Base-by-base conservation (phyloP, 805 yeast genomes). In the Barnettozyma botsteinii region DNA sequence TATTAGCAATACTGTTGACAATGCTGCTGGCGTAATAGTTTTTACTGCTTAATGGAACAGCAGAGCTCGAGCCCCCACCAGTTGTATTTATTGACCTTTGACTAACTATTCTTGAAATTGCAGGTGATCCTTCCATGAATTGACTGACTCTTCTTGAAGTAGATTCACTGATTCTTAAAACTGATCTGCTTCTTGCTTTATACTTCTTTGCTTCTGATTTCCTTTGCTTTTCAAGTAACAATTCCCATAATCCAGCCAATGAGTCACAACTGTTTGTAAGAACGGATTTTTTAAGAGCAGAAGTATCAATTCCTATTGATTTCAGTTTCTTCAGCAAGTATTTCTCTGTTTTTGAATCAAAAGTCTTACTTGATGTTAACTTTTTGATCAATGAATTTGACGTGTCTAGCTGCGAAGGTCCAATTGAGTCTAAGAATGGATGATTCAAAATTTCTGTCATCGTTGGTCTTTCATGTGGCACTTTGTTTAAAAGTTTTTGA, bases 241-340 rank as follows among this genome's bases (percentile, higher is more conserved):
- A 64, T 33, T 79, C 79, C 81, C 89, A 87, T 42, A 81, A 69
- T 0, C 91, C 95, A 12, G 84, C 76, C 13, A 84, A 62, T 0
- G 86, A 67, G 59, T 85, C 93, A 60, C 85, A 75, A 41, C 80
- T 77, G 34, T 73, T 70, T 41, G 72, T 68, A 22, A 62, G 52
- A 4, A 87, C 78, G 22, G 83, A 73, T 8, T 72, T 65, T 48
- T 75, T 77, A 24, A 88, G 62, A 2, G 69, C 60, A 12, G 77
- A 81, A 3, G 72, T 68, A 54, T 84, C 85, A 27, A 86, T 64
- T n/a, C 85, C 82, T 20, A 77, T 59, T 42, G 75, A 70, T 32
- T 72, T 70, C 35, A 87, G 52, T 35, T 73, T 72, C 43, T 81
- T 80, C 34, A 86, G 56, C 19, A 85, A 53, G 18, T 72, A 67